Evolutionary conservation across 2,329 filamentous ascomycete genomes (phyloP).

Genomic region (Colletotrichum navitas): DNA sequence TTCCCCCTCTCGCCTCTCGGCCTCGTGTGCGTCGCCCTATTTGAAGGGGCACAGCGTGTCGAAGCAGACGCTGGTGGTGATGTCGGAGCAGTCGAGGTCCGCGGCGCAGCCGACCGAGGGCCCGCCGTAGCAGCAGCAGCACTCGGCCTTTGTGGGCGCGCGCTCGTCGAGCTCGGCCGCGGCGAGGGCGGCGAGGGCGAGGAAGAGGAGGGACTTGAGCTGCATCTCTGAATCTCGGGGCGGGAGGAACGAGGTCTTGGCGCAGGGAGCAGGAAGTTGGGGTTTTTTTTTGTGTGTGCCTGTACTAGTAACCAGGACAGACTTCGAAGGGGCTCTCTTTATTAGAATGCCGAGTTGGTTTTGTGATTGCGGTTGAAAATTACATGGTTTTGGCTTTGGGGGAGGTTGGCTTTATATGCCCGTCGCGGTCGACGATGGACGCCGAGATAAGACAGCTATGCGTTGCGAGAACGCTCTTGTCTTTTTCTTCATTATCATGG

Average conservation of each 20-base stretch:
- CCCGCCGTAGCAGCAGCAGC: slow-evolving; percentile 41
- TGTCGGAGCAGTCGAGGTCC: slow-evolving; percentile 35
- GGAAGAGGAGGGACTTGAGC: slow-evolving; percentile 1
- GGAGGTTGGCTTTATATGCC: not conserved
- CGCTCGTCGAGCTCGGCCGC: slow-evolving; percentile 27
- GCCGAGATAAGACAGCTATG: not conserved
- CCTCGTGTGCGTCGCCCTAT: not conserved
- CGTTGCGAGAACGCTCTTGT: not conserved
- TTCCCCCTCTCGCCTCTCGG: not conserved
- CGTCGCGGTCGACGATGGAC: not conserved
- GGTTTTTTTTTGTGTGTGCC: not conserved
- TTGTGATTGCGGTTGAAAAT: not conserved
- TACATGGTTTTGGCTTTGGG: not conserved
- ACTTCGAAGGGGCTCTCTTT: not conserved
- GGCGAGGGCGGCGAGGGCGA: slow-evolving; percentile 9
- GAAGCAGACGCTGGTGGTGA: slow-evolving; percentile 30
- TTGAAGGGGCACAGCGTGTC: slow-evolving; percentile 37
- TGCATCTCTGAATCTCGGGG: slow-evolving; percentile 6
- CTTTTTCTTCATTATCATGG: not conserved
- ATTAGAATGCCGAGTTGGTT: not conserved
- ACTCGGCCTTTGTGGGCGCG: slow-evolving; percentile 40
- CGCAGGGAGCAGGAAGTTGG: too few species aligned
- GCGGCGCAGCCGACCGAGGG: slow-evolving; percentile 39
- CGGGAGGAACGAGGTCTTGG: not conserved
- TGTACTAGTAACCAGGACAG: not conserved